phyloP scores from a whole-genome alignment of 2,329 filamentous ascomycete genomes.

The Talaromyces piceae region DNA sequence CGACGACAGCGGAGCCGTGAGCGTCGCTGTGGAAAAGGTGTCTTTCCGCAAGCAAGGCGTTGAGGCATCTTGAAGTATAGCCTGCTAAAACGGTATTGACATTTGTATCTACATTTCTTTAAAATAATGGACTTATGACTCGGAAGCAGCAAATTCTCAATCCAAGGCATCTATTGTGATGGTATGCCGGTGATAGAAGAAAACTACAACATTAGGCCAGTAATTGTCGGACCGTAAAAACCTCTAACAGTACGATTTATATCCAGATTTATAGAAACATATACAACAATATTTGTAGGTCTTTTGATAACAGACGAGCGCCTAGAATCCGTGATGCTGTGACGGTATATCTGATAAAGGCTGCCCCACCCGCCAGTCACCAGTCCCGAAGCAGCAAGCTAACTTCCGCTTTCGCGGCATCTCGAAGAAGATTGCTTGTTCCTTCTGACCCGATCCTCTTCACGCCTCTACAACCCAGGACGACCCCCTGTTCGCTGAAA shows the following conservation, averaged over 20 bases:
- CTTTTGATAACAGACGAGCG: too few species aligned
- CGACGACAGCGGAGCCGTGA: constrained; percentile 68
- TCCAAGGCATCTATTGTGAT: too few species aligned
- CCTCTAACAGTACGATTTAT: neutral
- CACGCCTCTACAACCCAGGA: constrained; percentile 4
- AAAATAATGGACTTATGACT: neutral
- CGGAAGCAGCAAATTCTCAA: too few species aligned
- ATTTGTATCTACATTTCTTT: neutral
- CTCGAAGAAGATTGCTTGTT: constrained; percentile 3
- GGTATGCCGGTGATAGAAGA: too few species aligned
- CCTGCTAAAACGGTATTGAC: too few species aligned
- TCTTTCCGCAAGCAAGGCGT: constrained; percentile 73
- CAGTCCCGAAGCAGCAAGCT: constrained; percentile 23
- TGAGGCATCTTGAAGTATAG: constrained; percentile 41
- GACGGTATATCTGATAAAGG: neutral
- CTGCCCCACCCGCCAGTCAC: constrained; percentile 10
- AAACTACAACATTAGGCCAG: too few species aligned
- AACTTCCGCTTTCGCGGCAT: constrained; percentile 17
- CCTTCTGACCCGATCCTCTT: neutral
- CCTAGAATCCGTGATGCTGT: too few species aligned
- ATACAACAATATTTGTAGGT: neutral
- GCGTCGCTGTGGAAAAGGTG: constrained; percentile 77
- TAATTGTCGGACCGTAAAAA: neutral
- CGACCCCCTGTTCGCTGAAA: neutral
- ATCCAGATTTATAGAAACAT: neutral